Evolutionary conservation across 129 eudicot species (phyloP), one percentile per base, ranked within the genome.

Genomic region (carrot (Daucus carota)): DNA sequence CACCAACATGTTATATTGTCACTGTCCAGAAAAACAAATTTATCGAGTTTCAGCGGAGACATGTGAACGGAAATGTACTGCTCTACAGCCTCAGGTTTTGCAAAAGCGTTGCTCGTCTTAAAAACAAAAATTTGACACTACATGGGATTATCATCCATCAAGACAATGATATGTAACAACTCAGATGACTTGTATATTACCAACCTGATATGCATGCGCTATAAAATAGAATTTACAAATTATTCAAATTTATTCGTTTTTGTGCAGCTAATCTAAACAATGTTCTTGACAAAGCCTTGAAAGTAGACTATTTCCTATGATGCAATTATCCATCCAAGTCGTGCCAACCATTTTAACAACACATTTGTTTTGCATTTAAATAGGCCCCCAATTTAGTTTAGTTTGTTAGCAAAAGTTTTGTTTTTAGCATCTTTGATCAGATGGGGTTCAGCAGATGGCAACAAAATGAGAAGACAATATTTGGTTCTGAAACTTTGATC

Each of bases 271-370:
- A 22, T 22, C 1, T 54, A 54, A 54, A 54, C 59, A 8, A 54
- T 22, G 62, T 54, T 54, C 29, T 54, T 54, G 62, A 54, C 62
- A 54, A 54, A 8, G 62, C 62, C 62, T n/a, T 54, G 26, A 47
- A 20, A 54, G 62, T 54, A 78, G 80, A 66, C 73, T 52, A 31
- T 83, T 83, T 77, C 82, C 22, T 47, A 60, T 83, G 88, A 54
- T 54, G 81, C 83, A 85, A 88, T 87, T 70, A 75, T 79, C 62
- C 83, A 32, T 63, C 84, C 67, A 67, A 74, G 86, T 85, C 88
- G 90, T 85, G 92, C 77, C 80, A 76, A 41, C 90, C 92, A 88
- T 87, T 76, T 82, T 79, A 80, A 29, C 32, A 31, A 54, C 4
- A 29, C 34, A 26, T 26, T 26, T 54, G 40, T 45, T 71, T 59